Base-by-base conservation (phyloP, 2,329 filamentous ascomycete genomes). In the Diaporthe eres region DNA sequence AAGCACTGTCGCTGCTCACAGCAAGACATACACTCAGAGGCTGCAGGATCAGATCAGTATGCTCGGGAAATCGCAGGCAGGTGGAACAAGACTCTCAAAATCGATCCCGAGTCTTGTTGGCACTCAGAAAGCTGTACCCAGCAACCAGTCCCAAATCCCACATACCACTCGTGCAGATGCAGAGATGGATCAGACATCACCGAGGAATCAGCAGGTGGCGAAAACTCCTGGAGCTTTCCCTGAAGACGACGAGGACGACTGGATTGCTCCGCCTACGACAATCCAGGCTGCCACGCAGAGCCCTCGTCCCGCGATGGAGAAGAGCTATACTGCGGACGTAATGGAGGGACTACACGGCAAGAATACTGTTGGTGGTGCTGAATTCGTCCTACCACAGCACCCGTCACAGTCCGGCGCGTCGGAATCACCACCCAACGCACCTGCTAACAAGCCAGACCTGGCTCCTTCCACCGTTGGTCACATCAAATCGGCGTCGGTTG, bases 11-110 rank as follows among this genome's bases (percentile, higher is more conserved):
- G 88, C 89, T 8, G 84, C 89, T 2, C 93, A 96, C 81, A 95
- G 92, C 84, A 97, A 97, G 83, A 96, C 95, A 0, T 97, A 97
- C n/a, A 98, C 97, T 0, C 96, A 98, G 83, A 90, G 94, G 58
- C 88, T 99, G 22, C 95, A 98, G 78, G 96, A 98, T 80, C 95
- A 96, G 80, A 98, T 99, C 80, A 98, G 92, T 81, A 90, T 90
- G 85, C 85, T 93, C 68, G 91, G 91, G 22, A 90, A 93, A 79
- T 87, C 88, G 0, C 90, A 91, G 75, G 83, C 88, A 7, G 87
- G 84, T 60, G 84, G 85, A 67, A 81, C 85, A 25, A 85, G 88
- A 51, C 83, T 85, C 22, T 87, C 89, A 1, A 91, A 90, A 76
- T 87, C 87, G 1, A 84, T 87, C 12, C 83, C 86, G 4, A 85